A percentile compares a stretch with the other conserved stretches of the same genome.
Evolutionary conservation across 176 grass and related monocot genomes (phyloP).

Genomic region (Phoenix dactylifera): DNA sequence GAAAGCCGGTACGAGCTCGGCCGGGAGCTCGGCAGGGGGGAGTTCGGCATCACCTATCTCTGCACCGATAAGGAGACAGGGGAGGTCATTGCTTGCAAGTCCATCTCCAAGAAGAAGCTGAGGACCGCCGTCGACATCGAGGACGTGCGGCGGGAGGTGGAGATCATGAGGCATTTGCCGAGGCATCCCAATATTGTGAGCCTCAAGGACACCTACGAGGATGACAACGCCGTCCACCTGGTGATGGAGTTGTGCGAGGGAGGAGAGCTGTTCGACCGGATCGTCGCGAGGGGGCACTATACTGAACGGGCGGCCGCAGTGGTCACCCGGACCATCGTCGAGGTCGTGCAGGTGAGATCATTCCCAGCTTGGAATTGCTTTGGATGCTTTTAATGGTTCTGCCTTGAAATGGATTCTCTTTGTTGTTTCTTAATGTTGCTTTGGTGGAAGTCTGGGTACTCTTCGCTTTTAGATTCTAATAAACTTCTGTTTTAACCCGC

Average conservation of each 20-base stretch:
- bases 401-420: too few species aligned
- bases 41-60: conserved; percentile 14
- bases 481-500: too few species aligned
- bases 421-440: too few species aligned
- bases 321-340: conserved; percentile 9
- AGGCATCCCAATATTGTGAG: conserved; percentile 7
- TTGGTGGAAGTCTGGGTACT: too few species aligned
- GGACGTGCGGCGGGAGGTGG: conserved; percentile 13
- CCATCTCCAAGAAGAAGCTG: conserved; percentile 20
- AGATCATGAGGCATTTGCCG: conserved; percentile 16
- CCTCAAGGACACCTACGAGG: conserved; percentile 18
- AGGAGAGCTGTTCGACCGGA: conserved; percentile 20
- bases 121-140: conserved; percentile 12
- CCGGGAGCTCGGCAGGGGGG: conserved; percentile 8
- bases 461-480: too few species aligned
- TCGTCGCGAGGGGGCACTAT: conserved; percentile 10
- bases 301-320: conserved; percentile 4
- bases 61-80: background rate
- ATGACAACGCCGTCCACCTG: conserved; percentile 3
- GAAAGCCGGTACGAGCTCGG: conserved; percentile 5
- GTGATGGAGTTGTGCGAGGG: conserved; percentile 19
- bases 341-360: conserved; percentile 9
- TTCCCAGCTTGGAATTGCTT: too few species aligned
- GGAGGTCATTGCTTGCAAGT: conserved; percentile 6
- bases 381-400: too few species aligned